Conservation (phyloP, 2,329 filamentous ascomycete genomes). For the Hysterium pulicare region DNA sequence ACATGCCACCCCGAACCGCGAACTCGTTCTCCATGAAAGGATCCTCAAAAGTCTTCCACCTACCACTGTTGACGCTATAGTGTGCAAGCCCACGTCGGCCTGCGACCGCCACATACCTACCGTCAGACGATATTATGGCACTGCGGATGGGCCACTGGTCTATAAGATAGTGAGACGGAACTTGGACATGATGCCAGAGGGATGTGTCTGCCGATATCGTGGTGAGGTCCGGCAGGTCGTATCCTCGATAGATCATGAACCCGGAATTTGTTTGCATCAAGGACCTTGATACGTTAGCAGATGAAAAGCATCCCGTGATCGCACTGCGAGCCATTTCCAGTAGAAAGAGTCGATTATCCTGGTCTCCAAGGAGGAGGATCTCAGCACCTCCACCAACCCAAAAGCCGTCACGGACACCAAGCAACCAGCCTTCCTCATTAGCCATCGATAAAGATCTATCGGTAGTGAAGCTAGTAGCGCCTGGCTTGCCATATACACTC, state of each 20-base stretch:
- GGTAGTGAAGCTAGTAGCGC: slow-evolving; percentile 76
- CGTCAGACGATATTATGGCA: slow-evolving; percentile 85
- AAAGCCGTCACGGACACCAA: slow-evolving; percentile 69
- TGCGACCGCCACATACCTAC: slow-evolving; percentile 93
- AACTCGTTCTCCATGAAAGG: slow-evolving; percentile 83
- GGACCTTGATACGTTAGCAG: slow-evolving; percentile 85
- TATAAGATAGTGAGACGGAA: slow-evolving; percentile 79
- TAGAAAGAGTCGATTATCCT: slow-evolving; percentile 77
- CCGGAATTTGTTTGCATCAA: slow-evolving; percentile 84
- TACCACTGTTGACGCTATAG: slow-evolving; percentile 88
- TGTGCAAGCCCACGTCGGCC: slow-evolving; percentile 87
- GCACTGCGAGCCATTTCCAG: slow-evolving; percentile 92
- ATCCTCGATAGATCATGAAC: slow-evolving; percentile 89
- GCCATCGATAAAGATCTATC: slow-evolving; percentile 61
- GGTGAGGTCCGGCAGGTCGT: slow-evolving; percentile 85
- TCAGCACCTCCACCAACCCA: slow-evolving; percentile 91
- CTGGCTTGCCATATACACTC: slow-evolving; percentile 94
- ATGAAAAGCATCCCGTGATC: slow-evolving; percentile 86
- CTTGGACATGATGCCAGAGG: slow-evolving; percentile 89
- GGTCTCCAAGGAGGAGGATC: slow-evolving; percentile 68
- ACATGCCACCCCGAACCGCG: slow-evolving; percentile 91
- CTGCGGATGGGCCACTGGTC: slow-evolving; percentile 92
- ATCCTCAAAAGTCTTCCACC: slow-evolving; percentile 93
- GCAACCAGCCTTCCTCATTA: slow-evolving; percentile 82
- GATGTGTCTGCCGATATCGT: slow-evolving; percentile 89